Percentiles rank a stretch among this genome's conserved stretches.
These are phyloP conservation scores for Candida sonorensis DNA, from an alignment of 805 yeast genomes.

Conservation along the genomic window DNA sequence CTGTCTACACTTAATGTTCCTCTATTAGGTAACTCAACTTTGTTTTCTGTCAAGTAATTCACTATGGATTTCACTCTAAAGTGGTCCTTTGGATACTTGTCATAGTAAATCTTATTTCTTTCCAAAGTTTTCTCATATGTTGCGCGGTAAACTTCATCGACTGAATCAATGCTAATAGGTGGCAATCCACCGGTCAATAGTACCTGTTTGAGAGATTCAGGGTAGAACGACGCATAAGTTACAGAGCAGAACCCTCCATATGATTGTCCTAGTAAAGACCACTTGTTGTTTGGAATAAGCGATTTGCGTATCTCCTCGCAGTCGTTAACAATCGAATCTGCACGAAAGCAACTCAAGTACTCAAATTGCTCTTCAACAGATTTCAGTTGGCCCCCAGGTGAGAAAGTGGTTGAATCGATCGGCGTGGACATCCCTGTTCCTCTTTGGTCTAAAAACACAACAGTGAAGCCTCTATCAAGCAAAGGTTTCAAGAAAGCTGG, in stretches of 20 bases:
- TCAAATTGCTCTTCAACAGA: constrained; percentile 24
- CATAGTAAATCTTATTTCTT: constrained; percentile 41
- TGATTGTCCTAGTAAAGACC: constrained; percentile 51
- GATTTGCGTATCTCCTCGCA: constrained; percentile 37
- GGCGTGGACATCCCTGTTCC: constrained; percentile 55
- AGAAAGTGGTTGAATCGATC: constrained; percentile 28
- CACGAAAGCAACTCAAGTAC: constrained; percentile 40
- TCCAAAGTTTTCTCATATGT: constrained; percentile 41
- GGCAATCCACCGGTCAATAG: constrained; percentile 55
- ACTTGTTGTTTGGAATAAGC: constrained; percentile 27
- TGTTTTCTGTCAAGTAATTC: constrained; percentile 24
- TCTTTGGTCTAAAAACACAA: constrained; percentile 45
- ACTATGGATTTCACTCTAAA: constrained; percentile 31
- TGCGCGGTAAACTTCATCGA: constrained; percentile 43
- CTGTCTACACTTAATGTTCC: constrained; percentile 43
- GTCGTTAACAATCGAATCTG: constrained; percentile 47
- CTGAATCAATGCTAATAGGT: constrained; percentile 33
- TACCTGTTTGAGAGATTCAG: constrained; percentile 35
- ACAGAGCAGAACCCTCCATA: constrained; percentile 49
- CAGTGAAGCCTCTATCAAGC: constrained; percentile 14
- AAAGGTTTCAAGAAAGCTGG: constrained; percentile 15
- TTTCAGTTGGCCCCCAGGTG: constrained; percentile 13
- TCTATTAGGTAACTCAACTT: constrained; percentile 41
- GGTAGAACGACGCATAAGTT: constrained; percentile 41
- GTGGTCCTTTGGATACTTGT: constrained; percentile 42